Base-by-base conservation (phyloP, 1,284 basidiomycete species). In the Quambalaria eucalypti region DNA sequence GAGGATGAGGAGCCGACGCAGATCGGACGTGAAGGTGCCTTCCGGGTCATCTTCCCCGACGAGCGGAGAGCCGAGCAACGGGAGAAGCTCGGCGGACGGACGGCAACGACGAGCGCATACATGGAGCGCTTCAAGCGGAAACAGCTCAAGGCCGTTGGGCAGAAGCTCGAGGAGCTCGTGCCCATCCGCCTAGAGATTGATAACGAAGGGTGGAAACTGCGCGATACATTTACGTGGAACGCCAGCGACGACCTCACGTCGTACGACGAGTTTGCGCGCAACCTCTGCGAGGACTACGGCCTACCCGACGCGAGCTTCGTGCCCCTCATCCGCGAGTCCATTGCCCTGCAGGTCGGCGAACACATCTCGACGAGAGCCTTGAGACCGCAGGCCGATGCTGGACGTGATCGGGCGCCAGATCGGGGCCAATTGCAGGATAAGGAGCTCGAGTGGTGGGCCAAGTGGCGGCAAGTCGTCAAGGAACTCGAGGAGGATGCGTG, bases 221-320 rank as follows among this genome's bases (percentile, higher is more conserved):
- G 90, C 36, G 93, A 99, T 75, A 92, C 93, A 0, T 96, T 98
- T 76, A 84, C 93, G 31, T 99, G 93, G 93, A 96, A 98, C 72
- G 78, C 92, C 51, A 48, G 72, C 88, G 93, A 97, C 76, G 84
- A 87, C 1, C 80, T 90, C 51, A 84, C 95, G 33, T 88, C 88
- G 0, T 88, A 91, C 2, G 89, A 95, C 69, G 77, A 84, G 36
- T 96, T 98, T 70, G 92, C 92, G 0, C 85, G 87, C 65, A 85
- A 86, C 9, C 79, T 98, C 19, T 87, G 93, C 42, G 92, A 96
- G 68, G 95, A 99, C 76, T 90, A 97, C 64, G 80, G 81, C 12
- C 82, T 98, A 40, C 81, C 88, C 0, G 75, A 82, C 7, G 58
- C 73, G 16, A 82, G 79, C 50, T 90, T 91, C 76, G 82, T 85